Percentiles rank a stretch among this genome's conserved stretches.
phyloP scores from a whole-genome alignment of 345 rosid genomes.

The Brassica carinata region DNA sequence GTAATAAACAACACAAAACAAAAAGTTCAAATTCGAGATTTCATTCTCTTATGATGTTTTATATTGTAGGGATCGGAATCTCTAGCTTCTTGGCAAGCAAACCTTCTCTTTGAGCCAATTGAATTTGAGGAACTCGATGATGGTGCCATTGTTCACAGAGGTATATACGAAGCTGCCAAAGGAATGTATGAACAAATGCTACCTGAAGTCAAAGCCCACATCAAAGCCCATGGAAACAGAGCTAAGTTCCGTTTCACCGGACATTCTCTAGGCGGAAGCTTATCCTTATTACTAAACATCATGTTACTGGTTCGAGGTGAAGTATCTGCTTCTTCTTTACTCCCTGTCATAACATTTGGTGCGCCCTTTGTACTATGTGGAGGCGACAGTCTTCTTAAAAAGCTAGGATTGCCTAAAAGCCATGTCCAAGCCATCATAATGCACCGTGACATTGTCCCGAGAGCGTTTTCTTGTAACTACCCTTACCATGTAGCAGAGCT shows the following conservation, averaged over 20 bases:
- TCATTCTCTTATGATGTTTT: neutral
- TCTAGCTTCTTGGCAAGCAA: constrained; percentile 89
- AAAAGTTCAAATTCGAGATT: neutral
- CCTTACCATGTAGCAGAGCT: constrained; percentile 79
- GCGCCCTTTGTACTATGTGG: constrained; percentile 84
- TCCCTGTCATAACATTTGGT: constrained; percentile 82
- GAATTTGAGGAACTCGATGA: constrained; percentile 43
- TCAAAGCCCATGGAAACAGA: constrained; percentile 49
- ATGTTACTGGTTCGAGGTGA: constrained; percentile 75
- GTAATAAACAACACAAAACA: constrained; percentile 33
- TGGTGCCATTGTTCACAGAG: constrained; percentile 76
- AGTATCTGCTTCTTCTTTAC: constrained; percentile 66
- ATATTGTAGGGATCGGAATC: constrained; percentile 77
- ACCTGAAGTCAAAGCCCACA: constrained; percentile 68
- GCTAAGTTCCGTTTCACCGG: constrained; percentile 83
- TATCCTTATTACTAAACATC: constrained; percentile 70
- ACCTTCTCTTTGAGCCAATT: constrained; percentile 80
- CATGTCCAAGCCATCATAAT: constrained; percentile 70
- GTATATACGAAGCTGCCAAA: constrained; percentile 94
- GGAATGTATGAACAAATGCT: constrained; percentile 86
- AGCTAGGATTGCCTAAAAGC: constrained; percentile 68
- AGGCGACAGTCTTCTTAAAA: constrained; percentile 69
- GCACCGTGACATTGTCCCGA: constrained; percentile 89
- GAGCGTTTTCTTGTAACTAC: constrained; percentile 86
- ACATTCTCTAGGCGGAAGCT: constrained; percentile 90